Base-by-base conservation (phyloP, 257 asterid species). In the Plantago ovata region DNA sequence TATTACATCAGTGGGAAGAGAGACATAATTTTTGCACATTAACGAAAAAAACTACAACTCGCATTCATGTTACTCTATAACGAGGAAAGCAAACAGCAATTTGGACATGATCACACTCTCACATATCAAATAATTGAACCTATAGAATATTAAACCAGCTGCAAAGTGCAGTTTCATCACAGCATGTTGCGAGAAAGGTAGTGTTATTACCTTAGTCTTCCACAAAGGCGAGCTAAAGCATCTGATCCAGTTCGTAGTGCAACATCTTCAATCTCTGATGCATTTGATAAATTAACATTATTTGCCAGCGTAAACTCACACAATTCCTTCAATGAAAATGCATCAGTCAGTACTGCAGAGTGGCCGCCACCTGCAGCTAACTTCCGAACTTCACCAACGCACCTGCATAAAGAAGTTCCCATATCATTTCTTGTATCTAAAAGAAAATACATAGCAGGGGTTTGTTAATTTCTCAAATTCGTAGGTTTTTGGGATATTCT, bases 321-420 rank as follows among this genome's bases (percentile, higher is more conserved):
- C 62, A 93, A 44, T 69, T 93, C 97, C 83, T 93, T 93, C 77
- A 93, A 69, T 15, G 97, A 93, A 66, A 78, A 93, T 16, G 97
- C 99, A 76, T 89, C 96, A 7, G 97, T 93, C 55, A 93, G 51
- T 9, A 86, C 99, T 22, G 95, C 95, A 11, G 97, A 93, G 77
- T 93, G 97, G 70, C 97, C 97, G 47, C 96, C 97, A 58, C 99
- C 97, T 6, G 95, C 97, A 42, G 94, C 87, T 69, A 93, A 60
- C 66, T 86, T 93, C 72, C 92, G 70, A n/a, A 89, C 94, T 69
- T 86, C 89, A 56, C 97, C 99, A 13, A 86, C 86, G 63, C 95
- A 89, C 94, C 99, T 89, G 64, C 7, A 68, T 11, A 40, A 43
- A 38, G 38, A 20, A 69, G 53, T 46, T 23, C 38, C 56, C 58